Evolutionary conservation across 1,284 basidiomycete species (phyloP).

Genomic region (Hemileccinum hortonii): DNA sequence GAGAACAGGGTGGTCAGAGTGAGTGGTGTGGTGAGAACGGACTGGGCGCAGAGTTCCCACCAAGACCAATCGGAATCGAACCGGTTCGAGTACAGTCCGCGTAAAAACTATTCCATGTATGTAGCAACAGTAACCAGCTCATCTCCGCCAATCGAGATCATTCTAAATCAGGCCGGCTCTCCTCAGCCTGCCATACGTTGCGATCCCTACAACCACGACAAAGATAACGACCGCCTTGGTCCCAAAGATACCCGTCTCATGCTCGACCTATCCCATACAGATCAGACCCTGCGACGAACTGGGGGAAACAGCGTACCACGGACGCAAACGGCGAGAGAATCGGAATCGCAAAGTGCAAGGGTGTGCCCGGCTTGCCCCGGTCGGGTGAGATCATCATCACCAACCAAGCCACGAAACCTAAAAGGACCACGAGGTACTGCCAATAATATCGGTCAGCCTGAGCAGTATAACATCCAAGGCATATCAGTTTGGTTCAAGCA

Average conservation of each 20-base stretch:
- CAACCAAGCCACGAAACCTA: slow-evolving; percentile 45
- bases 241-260: slow-evolving; percentile 58
- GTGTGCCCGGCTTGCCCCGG: slow-evolving; percentile 29
- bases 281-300: slow-evolving; percentile 11
- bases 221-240: slow-evolving; percentile 42
- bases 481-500: slow-evolving; percentile 1
- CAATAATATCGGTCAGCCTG: slow-evolving; percentile 17
- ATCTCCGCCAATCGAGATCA: too few species aligned
- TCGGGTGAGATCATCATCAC: slow-evolving; percentile 27
- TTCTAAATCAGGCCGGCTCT: too few species aligned
- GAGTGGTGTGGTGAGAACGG: slow-evolving; percentile 20
- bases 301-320: slow-evolving; percentile 45
- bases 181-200: too few species aligned
- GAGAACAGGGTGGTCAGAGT: slow-evolving; percentile 7
- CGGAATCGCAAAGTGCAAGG: slow-evolving; percentile 65
- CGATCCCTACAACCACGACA: slow-evolving; percentile 36
- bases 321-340: slow-evolving; percentile 68
- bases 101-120: too few species aligned
- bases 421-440: slow-evolving; percentile 43
- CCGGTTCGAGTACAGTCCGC: slow-evolving; percentile 16
- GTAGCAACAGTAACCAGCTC: slow-evolving; percentile 2
- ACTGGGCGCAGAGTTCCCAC: slow-evolving; percentile 25
- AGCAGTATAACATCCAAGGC: not conserved
- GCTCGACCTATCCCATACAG: slow-evolving; percentile 47
- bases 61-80: slow-evolving; percentile 19